Evolutionary conservation across 1,139 yeast genomes (phyloP), one percentile per base, ranked within the genome.

Genomic region (Nadsonia starkeyi-henricii): DNA sequence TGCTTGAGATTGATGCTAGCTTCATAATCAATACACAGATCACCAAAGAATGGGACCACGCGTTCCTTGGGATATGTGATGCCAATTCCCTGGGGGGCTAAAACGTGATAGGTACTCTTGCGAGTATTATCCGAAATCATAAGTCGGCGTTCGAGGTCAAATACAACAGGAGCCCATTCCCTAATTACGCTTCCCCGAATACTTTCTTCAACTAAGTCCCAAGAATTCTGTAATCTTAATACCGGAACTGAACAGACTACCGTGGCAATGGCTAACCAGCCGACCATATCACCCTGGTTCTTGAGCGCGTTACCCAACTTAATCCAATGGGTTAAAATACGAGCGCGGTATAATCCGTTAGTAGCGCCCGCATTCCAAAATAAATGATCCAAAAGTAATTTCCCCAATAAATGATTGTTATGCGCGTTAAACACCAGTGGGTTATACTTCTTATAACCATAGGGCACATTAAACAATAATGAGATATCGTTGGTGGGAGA

Each of bases 121-220:
- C 70, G 60, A 33, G 65, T 56, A 23, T 77, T 69, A 46, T 72
- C 72, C 30, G 78, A 72, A 23, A 77, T 70, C 65, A 83, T 70
- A 47, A 80, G 74, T 55, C 95, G 74, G 58, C 94, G 73, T 55
- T 86, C 95, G 45, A 89, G 70, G 61, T 89, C 97, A 65, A 85
- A 86, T 26, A 88, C 80, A 23, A 91, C 95, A 1, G 95, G 95
- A 0, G 94, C 86, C 97, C 97, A 91, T 58, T 85, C 95, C 51
- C 80, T 79, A 47, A 81, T 77, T 44, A 88, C 77, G 4, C 78
- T 68, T 53, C 77, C 79, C 49, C 85, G 67, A 47, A 77, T 72
- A 41, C 75, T 77, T 17, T 73, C 71, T 13, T 85, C 76, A 2
- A 89, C 85, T 50, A 72, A 69, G 9, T 82, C 70, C 98, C 98